Evolutionary conservation across 805 yeast species (phyloP), one percentile per base, ranked within the genome.

Genomic region (Yamadazyma takamatsuzukensis): DNA sequence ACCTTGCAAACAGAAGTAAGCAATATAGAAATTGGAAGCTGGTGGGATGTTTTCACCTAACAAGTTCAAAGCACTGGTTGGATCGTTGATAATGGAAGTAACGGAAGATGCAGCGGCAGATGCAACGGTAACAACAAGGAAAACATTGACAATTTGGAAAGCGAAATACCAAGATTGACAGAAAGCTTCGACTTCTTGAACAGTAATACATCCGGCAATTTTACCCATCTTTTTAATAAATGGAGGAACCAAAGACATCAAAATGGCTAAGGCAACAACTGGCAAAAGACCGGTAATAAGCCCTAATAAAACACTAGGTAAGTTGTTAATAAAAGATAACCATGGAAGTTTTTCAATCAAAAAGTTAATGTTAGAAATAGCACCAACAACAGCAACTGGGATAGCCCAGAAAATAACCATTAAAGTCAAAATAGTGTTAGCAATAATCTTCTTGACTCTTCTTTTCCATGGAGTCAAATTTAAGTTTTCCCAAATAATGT

Each of bases 161-260:
- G 84, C 96, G 61, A 72, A 90, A 61, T 65, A 93, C 80, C 95
- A 88, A 22, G 78, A 73, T 56, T 90, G 98, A 42, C 93, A 82
- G 72, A 80, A 87, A 39, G 69, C 59, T 47, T 88, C 96, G 36
- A 84, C 74, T 34, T 78, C 72, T 49, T 87, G 90, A 7, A 64
- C 54, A 3, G 96, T 78, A 33, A 84, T 66, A 27, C 70, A 63
- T 17, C 97, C 97, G 21, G 84, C 67, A 32, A 80, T 53, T 46
- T 73, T 77, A 44, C 95, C 97, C 72, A 79, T 72, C 14, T 55
- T 48, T 54, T 85, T 70, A 36, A 83, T 79, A 43, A 79, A 68
- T 23, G 71, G 72, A 16, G 90, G 90, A 43, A 83, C 64, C 16
- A 79, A 38, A 52, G 74, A 63, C 87, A 81, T 80, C 47, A 83